Conservation (phyloP, 2,329 filamentous ascomycete genomes). For the Ceratocystis lukuohia region DNA sequence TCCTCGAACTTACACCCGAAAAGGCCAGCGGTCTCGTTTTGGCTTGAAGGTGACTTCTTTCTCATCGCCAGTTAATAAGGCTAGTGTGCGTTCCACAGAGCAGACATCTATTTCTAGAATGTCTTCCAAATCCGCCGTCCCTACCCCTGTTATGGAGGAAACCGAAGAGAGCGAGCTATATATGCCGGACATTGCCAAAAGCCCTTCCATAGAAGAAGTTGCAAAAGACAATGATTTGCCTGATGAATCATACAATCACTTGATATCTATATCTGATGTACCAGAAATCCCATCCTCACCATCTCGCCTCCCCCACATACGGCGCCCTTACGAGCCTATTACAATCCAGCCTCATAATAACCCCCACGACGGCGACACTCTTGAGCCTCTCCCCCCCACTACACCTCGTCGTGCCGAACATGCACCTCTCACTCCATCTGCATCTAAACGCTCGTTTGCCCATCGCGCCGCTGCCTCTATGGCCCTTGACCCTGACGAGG, state of each 20-base stretch:
- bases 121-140: not conserved
- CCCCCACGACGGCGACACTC: not conserved
- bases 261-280: not conserved
- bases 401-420: constrained; percentile 24
- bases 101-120: not conserved
- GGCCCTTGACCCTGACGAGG: constrained; percentile 27
- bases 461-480: constrained; percentile 32
- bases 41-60: not conserved
- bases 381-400: not conserved
- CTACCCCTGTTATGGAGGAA: not conserved
- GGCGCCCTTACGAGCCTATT: not conserved
- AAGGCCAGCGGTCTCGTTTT: not conserved
- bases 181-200: not conserved
- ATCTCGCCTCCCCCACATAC: not conserved
- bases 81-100: not conserved
- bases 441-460: constrained; percentile 24
- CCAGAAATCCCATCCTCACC: not conserved
- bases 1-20: constrained; percentile 11
- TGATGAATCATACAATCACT: not conserved
- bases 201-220: not conserved
- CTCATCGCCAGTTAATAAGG: constrained; percentile 12
- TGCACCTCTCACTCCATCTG: constrained; percentile 27
- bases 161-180: not conserved
- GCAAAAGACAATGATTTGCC: too few relatives aligned
- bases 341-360: not conserved